Conservation (phyloP, 2,329 filamentous ascomycete genomes). For the Pseudogymnoascus sp. region DNA sequence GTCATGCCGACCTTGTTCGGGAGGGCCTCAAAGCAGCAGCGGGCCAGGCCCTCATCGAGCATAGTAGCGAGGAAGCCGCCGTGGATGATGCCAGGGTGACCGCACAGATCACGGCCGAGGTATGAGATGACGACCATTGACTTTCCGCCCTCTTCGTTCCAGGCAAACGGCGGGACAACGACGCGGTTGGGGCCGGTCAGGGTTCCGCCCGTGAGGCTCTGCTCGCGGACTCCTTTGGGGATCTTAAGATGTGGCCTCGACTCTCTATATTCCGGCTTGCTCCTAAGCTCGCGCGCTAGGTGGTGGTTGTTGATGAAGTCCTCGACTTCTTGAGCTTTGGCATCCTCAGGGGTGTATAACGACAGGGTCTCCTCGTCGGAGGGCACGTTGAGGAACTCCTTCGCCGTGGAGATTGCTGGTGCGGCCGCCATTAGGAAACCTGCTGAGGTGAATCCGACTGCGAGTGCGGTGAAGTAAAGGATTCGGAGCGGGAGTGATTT, state of each 20-base stretch:
- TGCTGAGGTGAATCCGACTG: constrained; percentile 41
- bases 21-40: constrained; percentile 81
- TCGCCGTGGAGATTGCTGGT: constrained; percentile 45
- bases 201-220: constrained; percentile 77
- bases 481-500: constrained; percentile 40
- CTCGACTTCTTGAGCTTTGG: constrained; percentile 55
- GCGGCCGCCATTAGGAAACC: constrained; percentile 53
- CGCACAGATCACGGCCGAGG: constrained; percentile 73
- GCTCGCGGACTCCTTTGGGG: constrained; percentile 59
- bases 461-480: constrained; percentile 41
- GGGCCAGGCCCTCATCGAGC: constrained; percentile 80
- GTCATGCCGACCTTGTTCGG: constrained; percentile 83
- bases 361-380: constrained; percentile 68
- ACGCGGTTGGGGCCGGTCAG: constrained; percentile 70
- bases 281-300: constrained; percentile 62
- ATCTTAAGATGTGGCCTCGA: constrained; percentile 84
- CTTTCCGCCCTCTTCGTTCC: constrained; percentile 64
- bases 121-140: constrained; percentile 67
- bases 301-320: constrained; percentile 69
- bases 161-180: constrained; percentile 73
- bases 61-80: constrained; percentile 88
- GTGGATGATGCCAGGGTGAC: constrained; percentile 85
- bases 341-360: constrained; percentile 55
- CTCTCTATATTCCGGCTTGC: constrained; percentile 61
- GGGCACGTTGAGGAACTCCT: constrained; percentile 47